These are phyloP conservation scores for Globisporangium middletonii DNA, from an alignment of 352 stramenopile genomes.

Conservation along the genomic window DNA sequence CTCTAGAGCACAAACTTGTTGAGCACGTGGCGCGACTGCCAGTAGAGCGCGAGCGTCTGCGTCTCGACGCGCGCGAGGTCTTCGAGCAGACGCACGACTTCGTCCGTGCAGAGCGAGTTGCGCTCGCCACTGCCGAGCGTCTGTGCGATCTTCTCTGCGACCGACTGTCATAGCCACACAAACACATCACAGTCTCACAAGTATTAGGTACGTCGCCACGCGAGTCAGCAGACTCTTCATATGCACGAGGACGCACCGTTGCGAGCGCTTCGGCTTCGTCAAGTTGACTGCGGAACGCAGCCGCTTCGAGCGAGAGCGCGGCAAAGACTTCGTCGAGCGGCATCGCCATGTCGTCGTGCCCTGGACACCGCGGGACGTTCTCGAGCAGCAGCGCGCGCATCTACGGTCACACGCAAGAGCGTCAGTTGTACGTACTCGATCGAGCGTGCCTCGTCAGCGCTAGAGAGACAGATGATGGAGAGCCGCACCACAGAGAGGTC, in stretches of 20 bases:
- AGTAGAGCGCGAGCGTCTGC: slow-evolving; percentile 47
- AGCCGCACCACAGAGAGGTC: slow-evolving; percentile 54
- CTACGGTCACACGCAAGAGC: slow-evolving; percentile 14
- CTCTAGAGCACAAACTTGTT: slow-evolving; percentile 38
- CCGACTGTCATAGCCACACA: slow-evolving; percentile 15
- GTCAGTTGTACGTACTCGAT: background rate
- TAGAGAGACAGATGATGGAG: slow-evolving; percentile 1
- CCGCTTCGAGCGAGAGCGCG: slow-evolving; percentile 12
- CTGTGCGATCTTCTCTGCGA: slow-evolving; percentile 24
- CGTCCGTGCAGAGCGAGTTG: slow-evolving; percentile 30
- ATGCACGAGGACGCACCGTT: slow-evolving; percentile 1
- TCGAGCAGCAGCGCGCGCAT: slow-evolving; percentile 47
- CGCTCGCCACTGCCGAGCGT: slow-evolving; percentile 23
- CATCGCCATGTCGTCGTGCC: slow-evolving; percentile 14
- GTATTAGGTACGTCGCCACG: too few relatives aligned
- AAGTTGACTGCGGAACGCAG: slow-evolving; percentile 3
- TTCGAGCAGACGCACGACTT: slow-evolving; percentile 37
- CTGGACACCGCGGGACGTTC: slow-evolving; percentile 3
- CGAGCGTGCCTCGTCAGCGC: background rate
- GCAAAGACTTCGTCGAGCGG: slow-evolving; percentile 15
- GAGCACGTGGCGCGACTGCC: slow-evolving; percentile 34
- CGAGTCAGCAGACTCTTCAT: background rate
- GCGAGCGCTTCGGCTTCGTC: slow-evolving; percentile 8
- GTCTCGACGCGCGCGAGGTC: slow-evolving; percentile 34
- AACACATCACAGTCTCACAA: background rate